Evolutionary conservation across 805 yeast species (phyloP), one percentile per base, ranked within the genome.

Genomic region (Kazachstania kunashirensis): DNA sequence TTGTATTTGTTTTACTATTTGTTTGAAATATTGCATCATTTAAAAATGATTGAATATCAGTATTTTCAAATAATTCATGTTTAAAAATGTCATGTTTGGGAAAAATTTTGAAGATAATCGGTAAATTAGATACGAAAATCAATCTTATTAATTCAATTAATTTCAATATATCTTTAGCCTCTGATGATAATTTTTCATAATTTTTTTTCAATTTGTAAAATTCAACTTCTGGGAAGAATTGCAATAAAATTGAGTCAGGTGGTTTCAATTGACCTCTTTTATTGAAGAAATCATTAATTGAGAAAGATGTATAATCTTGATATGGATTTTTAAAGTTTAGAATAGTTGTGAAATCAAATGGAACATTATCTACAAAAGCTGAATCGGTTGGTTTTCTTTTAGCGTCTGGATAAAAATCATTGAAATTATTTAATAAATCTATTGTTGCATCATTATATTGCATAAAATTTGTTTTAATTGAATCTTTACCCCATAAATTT

Each of bases 201-300:
- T 48, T 44, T 24, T 26, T 23, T 23, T 13, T 14, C 8, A 20
- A 17, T 15, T 42, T 46, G 30, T 48, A 52, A 17, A 40, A 38
- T 36, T 55, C 59, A 19, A 55, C 39, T 33, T 56, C 61, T 6
- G 60, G 59, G 39, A 56, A 56, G 10, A 56, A 21, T 37, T 52
- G 53, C n/a, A 43, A 45, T 13, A 54, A 28, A 10, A 52, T 37
- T 8, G 41, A 37, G 3, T 38, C 20, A 3, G 54, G 51, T 20
- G 49, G 43, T 9, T 12, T 15, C 8, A 33, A 19, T 15, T 29
- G 29, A 18, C 33, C 33, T 16, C 25, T 28, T 19, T 37, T 11
- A 19, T 32, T 25, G 8, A 33, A 27, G 31, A 36, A 31, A 17
- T 17, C 30, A 12, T 41, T 17, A 26, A 24, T 5, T 18, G 19